Evolutionary conservation across 202 grass and related monocot genomes (phyloP).

Genomic region (Zizania palustris): DNA sequence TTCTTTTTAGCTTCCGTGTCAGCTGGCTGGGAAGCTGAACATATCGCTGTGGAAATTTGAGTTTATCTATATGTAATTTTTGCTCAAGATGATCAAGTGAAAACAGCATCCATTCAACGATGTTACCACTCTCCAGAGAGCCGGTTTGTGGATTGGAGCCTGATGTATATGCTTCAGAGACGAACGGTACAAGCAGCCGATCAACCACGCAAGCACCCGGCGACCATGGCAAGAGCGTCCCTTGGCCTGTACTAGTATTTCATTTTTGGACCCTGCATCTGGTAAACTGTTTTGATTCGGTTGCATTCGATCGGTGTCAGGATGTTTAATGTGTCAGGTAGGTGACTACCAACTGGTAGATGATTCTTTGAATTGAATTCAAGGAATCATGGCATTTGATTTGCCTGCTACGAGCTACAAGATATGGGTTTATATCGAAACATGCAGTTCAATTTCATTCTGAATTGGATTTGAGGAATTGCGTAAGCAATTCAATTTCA

Average conservation of each 20-base stretch:
- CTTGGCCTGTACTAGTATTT: background rate
- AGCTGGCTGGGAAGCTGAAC: constrained; percentile 65
- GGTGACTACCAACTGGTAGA: too few species aligned
- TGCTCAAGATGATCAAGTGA: constrained; percentile 23
- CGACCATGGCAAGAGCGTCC: background rate
- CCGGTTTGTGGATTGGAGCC: constrained; percentile 36
- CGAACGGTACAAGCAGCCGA: constrained; percentile 27
- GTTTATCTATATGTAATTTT: constrained; percentile 17
- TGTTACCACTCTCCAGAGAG: constrained; percentile 21
- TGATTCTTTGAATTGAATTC: too few species aligned
- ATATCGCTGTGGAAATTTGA: constrained; percentile 45
- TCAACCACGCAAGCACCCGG: background rate
- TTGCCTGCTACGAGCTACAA: too few species aligned
- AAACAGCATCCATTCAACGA: background rate
- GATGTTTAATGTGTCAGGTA: too few species aligned
- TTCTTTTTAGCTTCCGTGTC: constrained; percentile 64
- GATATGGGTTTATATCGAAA: too few species aligned
- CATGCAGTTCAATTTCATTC: too few species aligned
- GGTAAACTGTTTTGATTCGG: too few species aligned
- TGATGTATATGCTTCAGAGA: constrained; percentile 28
- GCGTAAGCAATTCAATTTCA: too few species aligned
- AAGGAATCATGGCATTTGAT: too few species aligned
- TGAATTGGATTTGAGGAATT: too few species aligned
- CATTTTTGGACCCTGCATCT: too few species aligned
- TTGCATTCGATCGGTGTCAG: too few species aligned